These are phyloP conservation scores for Sporothrix curviconia DNA, from an alignment of 2,329 filamentous ascomycete species.

Conservation along the genomic window DNA sequence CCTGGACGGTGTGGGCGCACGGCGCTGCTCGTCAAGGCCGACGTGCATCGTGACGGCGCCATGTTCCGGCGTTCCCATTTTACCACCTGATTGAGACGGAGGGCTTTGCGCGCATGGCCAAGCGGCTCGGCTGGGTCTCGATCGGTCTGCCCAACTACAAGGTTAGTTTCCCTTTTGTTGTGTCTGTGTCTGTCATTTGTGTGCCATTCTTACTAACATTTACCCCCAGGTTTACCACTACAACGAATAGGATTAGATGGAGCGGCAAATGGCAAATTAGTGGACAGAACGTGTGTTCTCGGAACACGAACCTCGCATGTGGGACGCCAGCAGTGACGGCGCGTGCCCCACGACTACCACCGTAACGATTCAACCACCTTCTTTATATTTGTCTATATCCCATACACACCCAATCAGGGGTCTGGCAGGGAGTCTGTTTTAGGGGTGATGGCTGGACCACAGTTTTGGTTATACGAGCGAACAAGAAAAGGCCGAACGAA, in stretches of 20 bases:
- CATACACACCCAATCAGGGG: neutral
- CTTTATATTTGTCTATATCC: neutral
- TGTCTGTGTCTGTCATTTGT: neutral
- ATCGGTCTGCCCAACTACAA: constrained; percentile 95
- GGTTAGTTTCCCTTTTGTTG: constrained; percentile 47
- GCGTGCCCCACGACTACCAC: neutral
- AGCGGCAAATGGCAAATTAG: too few relatives aligned
- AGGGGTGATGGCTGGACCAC: too few relatives aligned
- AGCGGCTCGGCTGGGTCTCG: constrained; percentile 74
- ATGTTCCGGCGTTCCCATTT: constrained; percentile 97
- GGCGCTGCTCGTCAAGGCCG: constrained; percentile 86
- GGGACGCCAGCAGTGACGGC: neutral
- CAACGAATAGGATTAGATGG: constrained; percentile 56
- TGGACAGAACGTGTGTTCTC: neutral
- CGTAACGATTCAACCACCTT: constrained; percentile 7
- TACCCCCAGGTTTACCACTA: constrained; percentile 78
- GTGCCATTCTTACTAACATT: neutral
- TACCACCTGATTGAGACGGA: constrained; percentile 98
- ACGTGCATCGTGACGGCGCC: constrained; percentile 92
- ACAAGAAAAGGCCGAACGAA: neutral
- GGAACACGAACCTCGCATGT: neutral
- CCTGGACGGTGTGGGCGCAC: constrained; percentile 90
- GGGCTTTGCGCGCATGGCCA: constrained; percentile 96
- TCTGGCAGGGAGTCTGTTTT: neutral
- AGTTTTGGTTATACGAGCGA: neutral